These are phyloP conservation scores for Penicillium sp. DNA, from an alignment of 2,329 filamentous ascomycete genomes.

Conservation along the genomic window DNA sequence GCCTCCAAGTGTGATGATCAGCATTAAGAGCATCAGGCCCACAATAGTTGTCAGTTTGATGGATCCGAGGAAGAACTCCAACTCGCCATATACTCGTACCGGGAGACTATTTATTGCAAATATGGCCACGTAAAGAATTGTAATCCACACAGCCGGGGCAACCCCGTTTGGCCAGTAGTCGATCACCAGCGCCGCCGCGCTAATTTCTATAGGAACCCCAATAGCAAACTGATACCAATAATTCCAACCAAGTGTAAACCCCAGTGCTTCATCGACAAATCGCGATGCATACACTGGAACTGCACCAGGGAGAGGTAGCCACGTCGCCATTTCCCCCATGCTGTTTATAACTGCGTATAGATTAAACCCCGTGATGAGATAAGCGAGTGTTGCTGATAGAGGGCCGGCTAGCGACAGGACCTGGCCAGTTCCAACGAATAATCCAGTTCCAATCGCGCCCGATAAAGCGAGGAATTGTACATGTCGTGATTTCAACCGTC, in stretches of 20 bases:
- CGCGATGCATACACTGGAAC: constrained; percentile 56
- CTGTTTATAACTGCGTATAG: constrained; percentile 53
- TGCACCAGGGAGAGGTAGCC: constrained; percentile 49
- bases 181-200: constrained; percentile 52
- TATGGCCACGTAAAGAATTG: constrained; percentile 23
- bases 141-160: constrained; percentile 24
- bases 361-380: constrained; percentile 48
- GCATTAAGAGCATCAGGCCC: constrained; percentile 55
- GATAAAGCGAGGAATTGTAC: constrained; percentile 45
- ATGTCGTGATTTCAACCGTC: constrained; percentile 43
- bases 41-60: constrained; percentile 57
- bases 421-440: constrained; percentile 41
- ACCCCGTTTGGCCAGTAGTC: constrained; percentile 43
- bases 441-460: constrained; percentile 40
- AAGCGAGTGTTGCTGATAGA: constrained; percentile 37
- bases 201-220: constrained; percentile 55
- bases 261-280: constrained; percentile 38
- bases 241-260: constrained; percentile 54
- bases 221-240: constrained; percentile 55
- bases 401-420: constrained; percentile 40
- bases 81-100: constrained; percentile 25
- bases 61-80: constrained; percentile 53
- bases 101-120: constrained; percentile 24
- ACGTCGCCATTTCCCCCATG: constrained; percentile 47
- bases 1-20: constrained; percentile 54